Base-by-base conservation (phyloP, 495 filamentous ascomycete species). In the Trichoderma reesei region DNA sequence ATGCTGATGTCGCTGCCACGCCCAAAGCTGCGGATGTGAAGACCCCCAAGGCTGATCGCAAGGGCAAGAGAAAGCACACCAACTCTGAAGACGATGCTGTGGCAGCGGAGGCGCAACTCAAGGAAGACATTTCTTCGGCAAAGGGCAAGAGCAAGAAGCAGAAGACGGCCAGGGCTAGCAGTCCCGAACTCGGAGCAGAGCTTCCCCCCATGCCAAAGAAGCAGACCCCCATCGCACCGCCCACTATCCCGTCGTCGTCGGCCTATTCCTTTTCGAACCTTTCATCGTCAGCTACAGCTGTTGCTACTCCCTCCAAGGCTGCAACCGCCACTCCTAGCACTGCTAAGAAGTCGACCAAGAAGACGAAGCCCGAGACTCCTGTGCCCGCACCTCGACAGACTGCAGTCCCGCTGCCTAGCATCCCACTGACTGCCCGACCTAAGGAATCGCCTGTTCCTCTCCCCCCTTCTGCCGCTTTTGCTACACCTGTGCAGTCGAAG, bases 391-490 rank as follows among this genome's bases (percentile, higher is more conserved):
- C 51, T 20, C 51, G 51, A 4, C 51, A 56, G 10, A 56, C 51
- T 14, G 51, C 51, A 11, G 51, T 56, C 16, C 51, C 51, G 11
- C 20, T 56, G 16, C 51, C 51, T 26, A 56, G 16, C 51, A 56
- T 56, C 9, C 51, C 51, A 9, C 26, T 56, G 20, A 56, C 51
- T 33, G 33, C 51, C 5, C 63, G 68, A 4, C 62, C 62, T 20
- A 79, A 75, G 65, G 68, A 74, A 51, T 79, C 78, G 31, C 78
- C 78, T 0, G 63, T 80, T 7, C 66, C 71, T 1, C 69, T 73
- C 26, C 77, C 78, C 0, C 42, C 63, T 9, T 20, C 74, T 66
- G 72, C 72, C 46, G 65, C 8, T 26, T 11, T 56, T 14, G 26
- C 51, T 5, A 56, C 51, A 5, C 51, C 51, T 10, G 3, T 56